Evolutionary conservation across 75 land plant genomes (phyloP), one percentile per base, ranked within the genome.

Genomic region (Pinus taeda): DNA sequence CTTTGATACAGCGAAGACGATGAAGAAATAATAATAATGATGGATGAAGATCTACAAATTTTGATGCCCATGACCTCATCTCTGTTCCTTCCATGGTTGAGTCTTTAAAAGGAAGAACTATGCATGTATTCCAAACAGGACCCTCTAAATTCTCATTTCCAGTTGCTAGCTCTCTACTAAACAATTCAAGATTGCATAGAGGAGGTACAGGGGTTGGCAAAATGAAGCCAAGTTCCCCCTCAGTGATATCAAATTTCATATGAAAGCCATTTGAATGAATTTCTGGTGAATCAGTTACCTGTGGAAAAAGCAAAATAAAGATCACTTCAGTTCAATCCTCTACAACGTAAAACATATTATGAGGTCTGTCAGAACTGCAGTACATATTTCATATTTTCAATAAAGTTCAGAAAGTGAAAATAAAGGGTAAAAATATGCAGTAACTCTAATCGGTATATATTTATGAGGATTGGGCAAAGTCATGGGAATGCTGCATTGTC

Each of bases 181-280:
- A 79, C 20, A 71, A 76, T 53, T 79, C 56, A 37, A 77, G 57
- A 71, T 88, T 79, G 60, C 79, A 83, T 59, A 90, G 80, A 67
- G 94, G 77, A 42, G 89, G 66, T 22, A 84, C 61, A 57, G 63
- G 60, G 22, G 97, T 96, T n/a, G 98, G 98, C 62, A 93, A 82
- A 57, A 96, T 90, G 83, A 96, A 96, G 45, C 98, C 98, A 71
- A 96, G 87, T 62, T 88, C 88, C 20, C 98, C 93, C 77, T 96
- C 88, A 70, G 88, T 89, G 71, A 93, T 87, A 77, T 96, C 98
- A 79, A 96, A 96, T 74, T 94, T 96, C 71, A 96, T 90, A 81
- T 96, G 97, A 77, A 92, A 96, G n/a, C 97, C 97, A 87, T 92
- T 96, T 15, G 98, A 96, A 88, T 96, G 98, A 57, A 96, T 96